Percentiles rank a stretch among this genome's conserved stretches.
These are phyloP conservation scores for Aspergillus piperis DNA, from an alignment of 2,329 filamentous ascomycete species.

Conservation along the genomic window DNA sequence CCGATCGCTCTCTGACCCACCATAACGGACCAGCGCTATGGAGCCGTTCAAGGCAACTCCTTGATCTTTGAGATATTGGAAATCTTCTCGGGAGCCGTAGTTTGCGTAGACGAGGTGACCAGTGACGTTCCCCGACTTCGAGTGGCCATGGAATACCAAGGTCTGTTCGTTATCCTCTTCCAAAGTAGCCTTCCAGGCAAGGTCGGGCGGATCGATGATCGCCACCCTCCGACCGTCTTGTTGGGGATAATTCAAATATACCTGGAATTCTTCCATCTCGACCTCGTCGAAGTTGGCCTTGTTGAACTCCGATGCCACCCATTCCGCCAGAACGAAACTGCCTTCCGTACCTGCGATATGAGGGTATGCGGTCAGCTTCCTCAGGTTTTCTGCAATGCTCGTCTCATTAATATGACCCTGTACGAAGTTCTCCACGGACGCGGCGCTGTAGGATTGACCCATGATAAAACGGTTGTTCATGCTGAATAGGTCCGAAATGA, in stretches of 20 bases:
- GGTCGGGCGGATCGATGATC: conserved; percentile 70
- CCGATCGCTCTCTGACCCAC: conserved; percentile 70
- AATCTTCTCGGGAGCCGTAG: conserved; percentile 84
- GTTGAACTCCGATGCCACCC: conserved; percentile 76
- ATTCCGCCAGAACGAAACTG: conserved; percentile 81
- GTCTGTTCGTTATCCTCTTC: conserved; percentile 83
- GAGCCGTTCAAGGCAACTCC: conserved; percentile 75
- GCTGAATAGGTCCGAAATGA: conserved; percentile 80
- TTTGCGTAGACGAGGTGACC: conserved; percentile 91
- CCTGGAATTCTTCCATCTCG: conserved; percentile 74
- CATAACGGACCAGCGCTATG: conserved; percentile 80
- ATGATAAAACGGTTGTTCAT: conserved; percentile 63
- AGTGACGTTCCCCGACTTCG: conserved; percentile 79
- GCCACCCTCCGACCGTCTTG: conserved; percentile 75
- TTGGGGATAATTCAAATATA: conserved; percentile 90
- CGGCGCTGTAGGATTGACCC: conserved; percentile 76
- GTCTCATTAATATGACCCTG: conserved; percentile 70
- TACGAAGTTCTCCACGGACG: conserved; percentile 74
- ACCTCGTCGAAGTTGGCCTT: conserved; percentile 74
- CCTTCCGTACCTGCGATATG: conserved; percentile 95
- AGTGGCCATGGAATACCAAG: conserved; percentile 82
- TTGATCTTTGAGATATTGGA: conserved; percentile 67
- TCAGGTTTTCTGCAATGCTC: conserved; percentile 70
- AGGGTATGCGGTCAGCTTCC: conserved; percentile 78
- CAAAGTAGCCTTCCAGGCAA: conserved; percentile 75